Evolutionary conservation across 179 eudicot genomes (phyloP).

Genomic region (Nepenthes alata): DNA sequence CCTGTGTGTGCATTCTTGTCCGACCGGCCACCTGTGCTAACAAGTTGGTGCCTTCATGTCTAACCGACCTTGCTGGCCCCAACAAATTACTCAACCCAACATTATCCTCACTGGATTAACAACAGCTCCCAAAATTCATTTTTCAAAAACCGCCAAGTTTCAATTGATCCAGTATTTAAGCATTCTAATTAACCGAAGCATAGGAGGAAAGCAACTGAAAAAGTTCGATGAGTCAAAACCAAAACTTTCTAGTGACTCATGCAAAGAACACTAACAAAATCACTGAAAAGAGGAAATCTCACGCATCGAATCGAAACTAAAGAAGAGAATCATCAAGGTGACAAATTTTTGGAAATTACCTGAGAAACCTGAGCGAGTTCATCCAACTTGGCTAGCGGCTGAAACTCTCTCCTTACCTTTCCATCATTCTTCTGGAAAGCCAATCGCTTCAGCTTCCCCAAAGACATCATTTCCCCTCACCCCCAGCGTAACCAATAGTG

Average conservation of each 20-base stretch:
- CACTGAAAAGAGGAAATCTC: not conserved
- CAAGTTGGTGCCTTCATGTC: no score
- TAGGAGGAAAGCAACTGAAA: not conserved
- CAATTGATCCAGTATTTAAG: not conserved
- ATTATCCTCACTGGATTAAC: no score
- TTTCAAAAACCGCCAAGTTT: not conserved
- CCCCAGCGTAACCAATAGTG: constrained; percentile 1
- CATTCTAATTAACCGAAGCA: not conserved
- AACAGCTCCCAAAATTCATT: no score
- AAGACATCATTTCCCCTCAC: constrained; percentile 44
- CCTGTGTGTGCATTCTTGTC: no score
- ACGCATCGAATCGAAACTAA: not conserved
- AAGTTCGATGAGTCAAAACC: constrained; percentile 4
- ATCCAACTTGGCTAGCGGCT: constrained; percentile 27
- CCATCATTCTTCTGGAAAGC: constrained; percentile 40
- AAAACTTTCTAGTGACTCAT: not conserved
- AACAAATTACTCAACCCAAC: no score
- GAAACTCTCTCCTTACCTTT: constrained; percentile 41
- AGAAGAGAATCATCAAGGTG: not conserved
- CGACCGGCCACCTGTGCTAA: no score
- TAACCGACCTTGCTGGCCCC: no score
- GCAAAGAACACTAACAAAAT: not conserved
- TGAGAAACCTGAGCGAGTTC: constrained; percentile 65
- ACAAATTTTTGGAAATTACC: constrained; percentile 22
- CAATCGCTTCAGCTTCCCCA: constrained; percentile 50